phyloP scores from a whole-genome alignment of 139 green algal species.

The Picochlorum costavermella region DNA sequence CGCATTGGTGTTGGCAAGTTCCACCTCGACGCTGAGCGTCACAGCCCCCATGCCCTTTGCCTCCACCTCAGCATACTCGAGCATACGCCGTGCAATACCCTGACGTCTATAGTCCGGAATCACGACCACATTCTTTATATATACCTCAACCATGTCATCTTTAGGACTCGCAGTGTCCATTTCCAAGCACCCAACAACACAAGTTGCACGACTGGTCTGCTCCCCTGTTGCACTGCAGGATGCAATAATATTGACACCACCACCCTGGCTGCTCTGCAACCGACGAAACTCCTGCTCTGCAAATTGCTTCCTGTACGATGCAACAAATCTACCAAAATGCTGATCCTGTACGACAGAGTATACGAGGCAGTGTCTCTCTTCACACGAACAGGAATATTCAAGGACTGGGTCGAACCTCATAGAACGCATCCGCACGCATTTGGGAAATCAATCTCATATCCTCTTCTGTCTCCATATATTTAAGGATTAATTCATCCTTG shows the following conservation, averaged over 20 bases:
- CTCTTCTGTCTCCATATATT: not conserved
- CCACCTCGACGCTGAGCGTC: not conserved
- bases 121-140: conserved; percentile 14
- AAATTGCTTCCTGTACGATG: conserved; percentile 16
- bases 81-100: not conserved
- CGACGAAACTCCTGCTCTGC: not conserved
- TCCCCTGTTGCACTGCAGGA: too few species aligned
- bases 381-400: too few species aligned
- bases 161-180: not conserved
- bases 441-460: conserved; percentile 5
- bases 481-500: not conserved
- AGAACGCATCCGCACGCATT: conserved; percentile 11
- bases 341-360: not conserved
- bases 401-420: conserved; percentile 4
- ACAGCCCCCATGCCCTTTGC: not conserved
- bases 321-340: conserved; percentile 8
- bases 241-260: too few species aligned
- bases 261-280: not conserved
- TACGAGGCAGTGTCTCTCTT: too few species aligned
- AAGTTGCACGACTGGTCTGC: too few species aligned
- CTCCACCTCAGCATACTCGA: not conserved
- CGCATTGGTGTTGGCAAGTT: not conserved
- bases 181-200: not conserved
- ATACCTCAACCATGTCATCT: too few species aligned
- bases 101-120: not conserved